Base-by-base conservation (phyloP, 2,329 filamentous ascomycete species). In the Ophiosphaerella herpotricha region DNA sequence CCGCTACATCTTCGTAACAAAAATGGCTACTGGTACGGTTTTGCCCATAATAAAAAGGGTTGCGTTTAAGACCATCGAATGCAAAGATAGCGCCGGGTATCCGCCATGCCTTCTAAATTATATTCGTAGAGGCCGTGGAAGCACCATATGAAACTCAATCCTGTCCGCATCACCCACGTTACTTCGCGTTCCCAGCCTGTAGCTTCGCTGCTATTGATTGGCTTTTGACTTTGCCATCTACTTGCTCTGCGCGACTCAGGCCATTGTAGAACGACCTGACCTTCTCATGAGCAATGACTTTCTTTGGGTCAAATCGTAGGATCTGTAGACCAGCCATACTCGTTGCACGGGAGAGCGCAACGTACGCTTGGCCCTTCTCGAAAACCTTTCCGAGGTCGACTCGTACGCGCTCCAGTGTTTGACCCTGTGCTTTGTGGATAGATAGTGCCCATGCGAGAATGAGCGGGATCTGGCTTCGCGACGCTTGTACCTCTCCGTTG, bases 351-450 rank as follows among this genome's bases (percentile, higher is more conserved):
- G 90, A 96, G 12, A 99, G 84, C 43, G 94, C 94, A 43, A 99
- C 94, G 68, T 99, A 99, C 5, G 94, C 94, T 73, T 99, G 94
- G 0, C 94, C 94, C 73, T 96, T 97, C 71, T 99, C 94, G 64
- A 99, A 99, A 1, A 96, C 90, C 54, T 85, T 88, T 26, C 91
- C 89, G 0, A 99, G 80, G 69, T 99, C 91, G 23, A 99, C 94
- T 68, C 96, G 96, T 52, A 99, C 94, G 43, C 93, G 83, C 67
- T 96, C 91, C 23, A 97, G 78, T 1, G 93, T 97, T 72, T 97
- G 93, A 1, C 93, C 93, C 71, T 97, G 93, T 1, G 94, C 94
- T 75, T 99, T 99, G 78, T 99, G 94, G 52, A 99, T 99, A 1
- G 91, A 96, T 16, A 99, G 77, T 2, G 94, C 94, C 94, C 94